Conservation (phyloP, 2,329 filamentous ascomycete genomes). For the Colletotrichum acutatum region DNA sequence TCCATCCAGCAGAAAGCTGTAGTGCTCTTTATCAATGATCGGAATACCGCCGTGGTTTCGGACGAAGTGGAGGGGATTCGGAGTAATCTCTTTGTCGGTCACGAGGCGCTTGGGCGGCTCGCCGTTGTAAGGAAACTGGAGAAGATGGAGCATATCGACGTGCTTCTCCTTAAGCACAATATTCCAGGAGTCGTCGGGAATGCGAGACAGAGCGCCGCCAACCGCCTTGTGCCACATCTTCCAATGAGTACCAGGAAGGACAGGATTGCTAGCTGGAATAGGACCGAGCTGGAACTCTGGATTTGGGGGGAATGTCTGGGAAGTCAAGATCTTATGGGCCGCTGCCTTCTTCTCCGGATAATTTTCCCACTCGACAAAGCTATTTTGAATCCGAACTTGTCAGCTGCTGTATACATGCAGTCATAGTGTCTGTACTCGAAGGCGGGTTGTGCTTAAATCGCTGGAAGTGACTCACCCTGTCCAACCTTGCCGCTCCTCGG, state of each 20-base stretch:
- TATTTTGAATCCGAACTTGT: neutral
- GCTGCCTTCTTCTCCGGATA: slow-evolving; percentile 75
- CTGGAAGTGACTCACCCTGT: too few species aligned
- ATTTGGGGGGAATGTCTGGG: slow-evolving; percentile 43
- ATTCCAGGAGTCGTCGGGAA: slow-evolving; percentile 69
- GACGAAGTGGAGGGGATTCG: too few species aligned
- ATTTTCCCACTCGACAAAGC: slow-evolving; percentile 77
- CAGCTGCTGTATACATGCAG: neutral
- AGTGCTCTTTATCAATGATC: too few species aligned
- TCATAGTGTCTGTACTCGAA: neutral
- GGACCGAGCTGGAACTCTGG: slow-evolving; percentile 68
- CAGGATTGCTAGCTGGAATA: slow-evolving; percentile 67
- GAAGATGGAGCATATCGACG: slow-evolving; percentile 68
- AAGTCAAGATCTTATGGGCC: slow-evolving; percentile 61
- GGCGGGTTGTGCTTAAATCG: too few species aligned
- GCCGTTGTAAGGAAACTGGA: slow-evolving; percentile 74
- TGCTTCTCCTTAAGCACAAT: slow-evolving; percentile 67
- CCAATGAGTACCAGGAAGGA: slow-evolving; percentile 66
- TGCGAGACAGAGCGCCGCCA: slow-evolving; percentile 48
- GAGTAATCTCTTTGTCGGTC: slow-evolving; percentile 51
- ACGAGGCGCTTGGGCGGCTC: slow-evolving; percentile 70
- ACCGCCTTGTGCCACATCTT: slow-evolving; percentile 68
- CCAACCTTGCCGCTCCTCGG: too few species aligned
- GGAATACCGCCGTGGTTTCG: too few species aligned
- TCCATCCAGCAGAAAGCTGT: accelerated